Evolutionary conservation across 805 yeast species (phyloP).

Genomic region (Kregervanrija pseudodelftensis): DNA sequence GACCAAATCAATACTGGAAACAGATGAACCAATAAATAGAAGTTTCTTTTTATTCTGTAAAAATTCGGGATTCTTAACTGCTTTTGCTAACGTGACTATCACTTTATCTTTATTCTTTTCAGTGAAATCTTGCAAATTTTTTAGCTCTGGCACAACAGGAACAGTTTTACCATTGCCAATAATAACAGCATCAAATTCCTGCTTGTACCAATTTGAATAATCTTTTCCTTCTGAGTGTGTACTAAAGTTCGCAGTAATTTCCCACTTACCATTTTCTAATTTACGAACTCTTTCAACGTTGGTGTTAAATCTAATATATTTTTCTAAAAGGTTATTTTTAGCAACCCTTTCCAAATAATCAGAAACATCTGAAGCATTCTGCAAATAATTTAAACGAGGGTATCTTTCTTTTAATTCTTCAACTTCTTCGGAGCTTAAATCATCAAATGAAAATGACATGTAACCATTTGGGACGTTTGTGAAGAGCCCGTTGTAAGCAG

Average conservation of each 20-base stretch:
- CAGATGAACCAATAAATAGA: slow-evolving; percentile 35
- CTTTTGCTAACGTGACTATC: slow-evolving; percentile 47
- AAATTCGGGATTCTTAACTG: slow-evolving; percentile 37
- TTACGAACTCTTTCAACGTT: slow-evolving; percentile 24
- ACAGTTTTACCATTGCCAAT: slow-evolving; percentile 34
- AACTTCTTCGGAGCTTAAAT: background rate
- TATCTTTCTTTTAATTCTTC: slow-evolving; percentile 1
- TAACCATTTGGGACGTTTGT: slow-evolving; percentile 35
- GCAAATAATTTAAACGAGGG: slow-evolving; percentile 16
- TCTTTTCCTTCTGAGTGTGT: slow-evolving; percentile 10
- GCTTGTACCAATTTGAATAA: slow-evolving; percentile 30
- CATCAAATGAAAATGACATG: slow-evolving; percentile 31
- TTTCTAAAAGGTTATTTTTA: slow-evolving; percentile 20
- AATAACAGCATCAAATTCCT: slow-evolving; percentile 36
- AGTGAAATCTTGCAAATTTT: slow-evolving; percentile 28
- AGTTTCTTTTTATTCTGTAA: slow-evolving; percentile 33
- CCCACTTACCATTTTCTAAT: slow-evolving; percentile 24
- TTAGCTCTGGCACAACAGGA: slow-evolving; percentile 32
- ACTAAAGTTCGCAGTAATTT: slow-evolving; percentile 15
- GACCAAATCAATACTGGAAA: slow-evolving; percentile 34
- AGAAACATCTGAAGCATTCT: slow-evolving; percentile 5
- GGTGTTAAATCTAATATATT: slow-evolving; percentile 29
- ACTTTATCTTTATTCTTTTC: slow-evolving; percentile 30
- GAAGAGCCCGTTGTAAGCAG: slow-evolving; percentile 29
- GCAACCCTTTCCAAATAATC: slow-evolving; percentile 17